Evolutionary conservation across 2,329 filamentous ascomycete genomes (phyloP).

Genomic region (Alternaria angustiovoidea): DNA sequence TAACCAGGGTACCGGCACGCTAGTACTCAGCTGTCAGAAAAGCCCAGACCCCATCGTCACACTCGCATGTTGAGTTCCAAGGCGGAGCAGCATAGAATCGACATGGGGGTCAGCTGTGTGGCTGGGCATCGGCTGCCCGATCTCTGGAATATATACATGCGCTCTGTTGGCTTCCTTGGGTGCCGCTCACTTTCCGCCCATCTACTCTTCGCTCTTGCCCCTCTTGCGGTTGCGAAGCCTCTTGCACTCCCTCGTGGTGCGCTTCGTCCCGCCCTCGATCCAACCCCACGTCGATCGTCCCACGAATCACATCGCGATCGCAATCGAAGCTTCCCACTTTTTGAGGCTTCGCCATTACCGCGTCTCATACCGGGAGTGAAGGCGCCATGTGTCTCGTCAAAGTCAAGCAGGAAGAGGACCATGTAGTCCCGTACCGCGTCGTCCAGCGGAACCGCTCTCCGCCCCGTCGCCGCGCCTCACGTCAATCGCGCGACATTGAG

Average conservation of each 20-base stretch:
- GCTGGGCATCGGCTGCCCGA: constrained; percentile 40
- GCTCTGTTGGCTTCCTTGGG: constrained; percentile 26
- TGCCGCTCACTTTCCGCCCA: constrained; percentile 26
- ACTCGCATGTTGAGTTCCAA: constrained; percentile 31
- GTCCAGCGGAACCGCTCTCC: constrained; percentile 40
- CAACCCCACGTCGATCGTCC: constrained; percentile 38
- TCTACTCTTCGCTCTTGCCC: not conserved
- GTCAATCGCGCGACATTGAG: constrained; percentile 27
- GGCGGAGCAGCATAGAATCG: constrained; percentile 31
- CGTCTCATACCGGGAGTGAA: constrained; percentile 6
- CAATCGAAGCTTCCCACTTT: constrained; percentile 24
- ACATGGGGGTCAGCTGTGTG: constrained; percentile 43
- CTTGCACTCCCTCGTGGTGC: constrained; percentile 12
- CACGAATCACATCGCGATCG: constrained; percentile 47
- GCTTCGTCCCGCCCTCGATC: constrained; percentile 18
- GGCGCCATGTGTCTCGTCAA: constrained; percentile 57
- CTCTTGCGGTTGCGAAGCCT: constrained; percentile 5
- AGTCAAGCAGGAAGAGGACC: constrained; percentile 56
- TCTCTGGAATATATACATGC: constrained; percentile 26
- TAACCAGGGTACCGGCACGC: constrained; percentile 25
- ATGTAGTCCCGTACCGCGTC: constrained; percentile 52
- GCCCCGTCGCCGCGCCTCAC: constrained; percentile 38
- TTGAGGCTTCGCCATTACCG: constrained; percentile 2
- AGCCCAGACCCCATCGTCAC: constrained; percentile 31
- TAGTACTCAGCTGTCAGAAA: constrained; percentile 23